These are phyloP conservation scores for Aspergillus pseudoterreus DNA, from an alignment of 2,329 filamentous ascomycete species.

Conservation along the genomic window DNA sequence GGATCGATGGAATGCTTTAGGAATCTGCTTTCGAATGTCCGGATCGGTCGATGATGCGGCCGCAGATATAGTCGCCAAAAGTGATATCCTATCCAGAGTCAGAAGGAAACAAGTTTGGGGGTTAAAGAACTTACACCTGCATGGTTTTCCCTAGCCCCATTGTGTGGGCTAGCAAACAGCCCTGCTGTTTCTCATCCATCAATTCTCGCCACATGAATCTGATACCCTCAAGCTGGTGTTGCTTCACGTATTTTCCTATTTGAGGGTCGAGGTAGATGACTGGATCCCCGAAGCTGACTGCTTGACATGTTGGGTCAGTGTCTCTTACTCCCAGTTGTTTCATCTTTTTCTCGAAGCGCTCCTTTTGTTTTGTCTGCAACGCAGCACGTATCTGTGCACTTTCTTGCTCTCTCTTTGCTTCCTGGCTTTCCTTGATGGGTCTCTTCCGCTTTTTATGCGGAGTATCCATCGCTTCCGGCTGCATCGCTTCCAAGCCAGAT, in stretches of 20 bases:
- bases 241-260: constrained; percentile 66
- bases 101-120: not conserved
- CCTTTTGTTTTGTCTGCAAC: constrained; percentile 52
- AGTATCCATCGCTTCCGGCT: constrained; percentile 15
- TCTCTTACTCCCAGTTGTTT: constrained; percentile 30
- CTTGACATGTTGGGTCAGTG: constrained; percentile 43
- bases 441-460: constrained; percentile 47
- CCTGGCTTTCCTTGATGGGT: constrained; percentile 46
- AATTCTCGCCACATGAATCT: constrained; percentile 88
- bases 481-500: not conserved
- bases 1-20: constrained; percentile 57
- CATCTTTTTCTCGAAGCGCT: constrained; percentile 29
- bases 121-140: constrained; percentile 58
- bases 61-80: constrained; percentile 71
- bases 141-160: constrained; percentile 94
- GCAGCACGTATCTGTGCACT: constrained; percentile 52
- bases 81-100: constrained; percentile 55
- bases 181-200: constrained; percentile 62
- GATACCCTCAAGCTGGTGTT: constrained; percentile 76
- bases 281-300: constrained; percentile 45
- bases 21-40: constrained; percentile 63
- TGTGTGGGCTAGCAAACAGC: constrained; percentile 79
- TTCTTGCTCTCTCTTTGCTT: constrained; percentile 53
- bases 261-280: constrained; percentile 54
- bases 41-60: constrained; percentile 59